Conservation (phyloP, 345 rosid genomes). For the Populus alba region DNA sequence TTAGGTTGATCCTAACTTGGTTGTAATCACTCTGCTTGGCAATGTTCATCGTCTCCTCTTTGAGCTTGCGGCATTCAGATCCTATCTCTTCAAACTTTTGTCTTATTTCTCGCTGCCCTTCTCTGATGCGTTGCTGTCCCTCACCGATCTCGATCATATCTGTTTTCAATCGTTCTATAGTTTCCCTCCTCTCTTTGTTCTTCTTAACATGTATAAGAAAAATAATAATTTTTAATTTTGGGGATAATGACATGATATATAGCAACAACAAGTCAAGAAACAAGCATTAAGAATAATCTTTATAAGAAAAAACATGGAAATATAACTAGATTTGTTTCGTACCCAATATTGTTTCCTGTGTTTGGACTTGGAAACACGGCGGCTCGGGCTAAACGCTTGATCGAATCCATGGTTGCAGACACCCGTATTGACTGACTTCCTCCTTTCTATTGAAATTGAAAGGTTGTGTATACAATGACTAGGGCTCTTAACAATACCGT, state of each 20-base stretch:
- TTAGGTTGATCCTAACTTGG: not conserved
- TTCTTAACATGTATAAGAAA: not conserved
- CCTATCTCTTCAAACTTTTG: not conserved
- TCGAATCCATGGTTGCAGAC: not conserved
- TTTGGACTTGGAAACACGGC: not conserved
- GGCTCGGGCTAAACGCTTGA: not conserved
- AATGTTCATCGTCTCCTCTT: not conserved
- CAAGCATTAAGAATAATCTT: not conserved
- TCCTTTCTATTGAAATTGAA: not conserved
- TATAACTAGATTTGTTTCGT: not conserved
- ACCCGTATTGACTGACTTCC: not conserved
- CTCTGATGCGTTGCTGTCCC: not conserved
- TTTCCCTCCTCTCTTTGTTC: not conserved
- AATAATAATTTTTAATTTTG: too few relatives aligned
- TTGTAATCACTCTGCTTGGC: not conserved
- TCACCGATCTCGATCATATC: not conserved
- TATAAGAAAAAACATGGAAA: too few relatives aligned
- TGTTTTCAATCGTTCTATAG: not conserved
- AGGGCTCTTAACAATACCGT: too few relatives aligned
- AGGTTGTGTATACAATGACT: not conserved
- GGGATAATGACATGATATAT: not conserved
- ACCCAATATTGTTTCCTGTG: not conserved
- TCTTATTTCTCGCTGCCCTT: not conserved
- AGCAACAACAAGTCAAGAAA: not conserved
- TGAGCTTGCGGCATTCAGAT: not conserved